Evolutionary conservation across 169 alveolate species (phyloP), one percentile per base, ranked within the genome.

Genomic region (Plasmodium billcollinsi): DNA sequence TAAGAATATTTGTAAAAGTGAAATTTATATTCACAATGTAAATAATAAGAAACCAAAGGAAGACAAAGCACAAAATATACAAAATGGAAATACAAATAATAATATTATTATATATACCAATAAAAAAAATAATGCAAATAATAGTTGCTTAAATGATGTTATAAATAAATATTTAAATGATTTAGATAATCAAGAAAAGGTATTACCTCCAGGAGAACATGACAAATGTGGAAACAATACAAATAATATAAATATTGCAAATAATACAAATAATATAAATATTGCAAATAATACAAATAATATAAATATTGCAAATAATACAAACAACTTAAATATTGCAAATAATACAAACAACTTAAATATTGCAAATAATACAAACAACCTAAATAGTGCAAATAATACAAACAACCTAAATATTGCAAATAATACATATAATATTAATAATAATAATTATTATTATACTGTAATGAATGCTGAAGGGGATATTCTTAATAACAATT

Each of bases 111-210:
- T 20, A 3, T 5, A 8, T 4, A 24, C 9, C 9, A 29, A 12
- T 20, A 63, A 47, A 62, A 73, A 59, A 45, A 9, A 12, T 6
- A 61, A 73, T 29, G 54, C 26, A 29, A 58, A 74, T 15, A n/a
- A 62, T 43, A 59, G 62, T 26, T 62, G 59, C 15, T 52, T 74
- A 33, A 61, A 74, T 39, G 88, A 74, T 61, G 88, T 74, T 21
- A 74, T 74, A 45, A 47, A 65, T 9, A 74, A 61, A 61, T 74
- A 74, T 29, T 45, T 74, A 45, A 74, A 43, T 72, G 47, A 58
- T 45, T 15, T 59, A 14, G 63, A 47, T 15, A 54, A 52, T 11
- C 15, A 73, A 62, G 61, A 73, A 73, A 20, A 71, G 59, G 43
- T 33, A 33, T 4, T 5, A 33, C 45, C 12, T 8, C 18, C 18